These are phyloP conservation scores for Colletotrichum lupini DNA, from an alignment of 2,329 filamentous ascomycete species.

Conservation along the genomic window DNA sequence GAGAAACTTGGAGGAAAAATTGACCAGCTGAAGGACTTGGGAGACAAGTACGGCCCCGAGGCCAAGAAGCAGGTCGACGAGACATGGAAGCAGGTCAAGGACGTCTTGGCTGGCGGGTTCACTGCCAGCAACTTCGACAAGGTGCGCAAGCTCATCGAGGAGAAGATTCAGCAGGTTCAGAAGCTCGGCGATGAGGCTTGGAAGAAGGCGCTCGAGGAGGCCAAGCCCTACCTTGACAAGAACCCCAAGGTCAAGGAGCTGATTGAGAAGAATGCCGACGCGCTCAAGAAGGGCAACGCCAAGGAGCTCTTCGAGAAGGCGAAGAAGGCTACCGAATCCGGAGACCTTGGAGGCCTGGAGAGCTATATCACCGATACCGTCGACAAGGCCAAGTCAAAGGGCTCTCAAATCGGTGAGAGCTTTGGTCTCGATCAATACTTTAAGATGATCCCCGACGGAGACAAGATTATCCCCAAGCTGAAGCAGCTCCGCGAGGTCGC, in stretches of 20 bases:
- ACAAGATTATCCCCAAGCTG: slow-evolving; percentile 74
- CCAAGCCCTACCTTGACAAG: slow-evolving; percentile 79
- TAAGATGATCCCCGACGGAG: slow-evolving; percentile 72
- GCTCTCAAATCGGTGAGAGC: slow-evolving; percentile 48
- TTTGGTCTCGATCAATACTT: slow-evolving; percentile 70
- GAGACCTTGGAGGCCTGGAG: slow-evolving; percentile 68
- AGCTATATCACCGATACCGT: slow-evolving; percentile 67
- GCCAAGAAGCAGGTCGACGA: slow-evolving; percentile 81
- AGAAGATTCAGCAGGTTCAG: slow-evolving; percentile 75
- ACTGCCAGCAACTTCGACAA: slow-evolving; percentile 63
- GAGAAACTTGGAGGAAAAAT: slow-evolving; percentile 76
- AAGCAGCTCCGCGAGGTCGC: slow-evolving; percentile 73
- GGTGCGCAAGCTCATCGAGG: slow-evolving; percentile 71
- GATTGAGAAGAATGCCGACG: slow-evolving; percentile 76
- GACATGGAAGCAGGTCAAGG: slow-evolving; percentile 74
- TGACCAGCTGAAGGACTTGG: slow-evolving; percentile 76
- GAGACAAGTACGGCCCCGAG: slow-evolving; percentile 77
- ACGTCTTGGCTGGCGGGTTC: slow-evolving; percentile 72
- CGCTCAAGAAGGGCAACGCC: slow-evolving; percentile 74
- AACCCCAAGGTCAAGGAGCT: slow-evolving; percentile 80
- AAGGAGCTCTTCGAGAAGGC: slow-evolving; percentile 72
- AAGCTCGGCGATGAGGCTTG: slow-evolving; percentile 78
- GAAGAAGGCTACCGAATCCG: slow-evolving; percentile 70
- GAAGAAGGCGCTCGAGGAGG: slow-evolving; percentile 77
- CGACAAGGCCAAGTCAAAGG: slow-evolving; percentile 67